A percentile compares a stretch with the other conserved stretches of the same genome.
Conservation (phyloP, 2,329 filamentous ascomycete genomes). For the Sporothrix phasma region DNA sequence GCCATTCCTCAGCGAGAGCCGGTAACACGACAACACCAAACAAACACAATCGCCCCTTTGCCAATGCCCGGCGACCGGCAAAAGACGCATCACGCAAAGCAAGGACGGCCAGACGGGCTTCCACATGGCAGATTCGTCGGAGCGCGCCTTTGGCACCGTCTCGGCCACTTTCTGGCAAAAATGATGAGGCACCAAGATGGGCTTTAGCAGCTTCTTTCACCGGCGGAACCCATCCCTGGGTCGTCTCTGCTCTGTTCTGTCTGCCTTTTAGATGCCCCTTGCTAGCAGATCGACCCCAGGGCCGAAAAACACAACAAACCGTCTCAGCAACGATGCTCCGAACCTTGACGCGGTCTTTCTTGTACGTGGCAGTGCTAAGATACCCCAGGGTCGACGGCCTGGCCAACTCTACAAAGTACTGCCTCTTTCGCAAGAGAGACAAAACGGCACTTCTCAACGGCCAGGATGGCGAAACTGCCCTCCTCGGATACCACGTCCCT, state of each 20-base stretch:
- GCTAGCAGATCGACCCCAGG: conserved; percentile 4
- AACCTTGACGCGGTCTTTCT: background rate
- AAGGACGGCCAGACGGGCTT: background rate
- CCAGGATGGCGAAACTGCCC: conserved; percentile 3
- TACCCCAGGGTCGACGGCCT: background rate
- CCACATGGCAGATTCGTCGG: background rate
- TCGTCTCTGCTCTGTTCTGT: background rate
- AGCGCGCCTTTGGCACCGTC: background rate
- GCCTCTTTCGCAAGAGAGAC: background rate
- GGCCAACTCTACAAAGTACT: too few relatives aligned
- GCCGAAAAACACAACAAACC: background rate
- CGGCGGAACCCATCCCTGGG: background rate
- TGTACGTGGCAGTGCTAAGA: conserved; percentile 8
- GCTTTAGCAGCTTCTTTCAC: background rate
- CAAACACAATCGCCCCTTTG: conserved; percentile 1
- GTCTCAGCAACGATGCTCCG: background rate
- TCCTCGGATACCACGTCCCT: conserved; percentile 9
- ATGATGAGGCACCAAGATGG: background rate
- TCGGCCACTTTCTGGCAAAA: background rate
- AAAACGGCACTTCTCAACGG: background rate
- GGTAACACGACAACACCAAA: background rate
- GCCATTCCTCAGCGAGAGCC: background rate
- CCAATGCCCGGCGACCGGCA: conserved; percentile 3
- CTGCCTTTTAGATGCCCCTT: background rate
- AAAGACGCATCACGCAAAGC: conserved; percentile 3